These are phyloP conservation scores for Nicotiana tabacum DNA, from an alignment of 257 asterid species.

Conservation along the genomic window DNA sequence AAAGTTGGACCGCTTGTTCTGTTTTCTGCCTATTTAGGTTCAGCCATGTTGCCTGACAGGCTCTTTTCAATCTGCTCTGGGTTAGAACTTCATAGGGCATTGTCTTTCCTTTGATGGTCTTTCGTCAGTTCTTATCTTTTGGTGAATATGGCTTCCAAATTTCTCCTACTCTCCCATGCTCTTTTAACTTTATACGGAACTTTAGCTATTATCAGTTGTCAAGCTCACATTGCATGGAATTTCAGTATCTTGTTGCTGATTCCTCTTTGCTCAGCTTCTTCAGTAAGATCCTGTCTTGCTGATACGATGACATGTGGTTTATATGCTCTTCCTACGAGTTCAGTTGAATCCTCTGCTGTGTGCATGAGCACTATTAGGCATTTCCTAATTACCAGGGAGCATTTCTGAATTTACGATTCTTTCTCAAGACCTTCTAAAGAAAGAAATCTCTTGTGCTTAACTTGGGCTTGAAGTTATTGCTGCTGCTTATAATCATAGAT, in stretches of 20 bases:
- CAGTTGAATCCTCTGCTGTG: not conserved
- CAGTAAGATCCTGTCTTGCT: conserved; percentile 6
- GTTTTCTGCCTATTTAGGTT: conserved; percentile 29
- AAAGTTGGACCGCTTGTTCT: conserved; percentile 24
- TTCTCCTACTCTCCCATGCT: conserved; percentile 16
- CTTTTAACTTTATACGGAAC: not conserved
- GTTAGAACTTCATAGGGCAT: conserved; percentile 33
- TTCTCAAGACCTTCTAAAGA: not conserved
- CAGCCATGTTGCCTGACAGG: conserved; percentile 33
- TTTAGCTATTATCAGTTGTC: conserved; percentile 2
- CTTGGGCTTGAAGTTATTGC: not conserved
- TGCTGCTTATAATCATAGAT: not conserved
- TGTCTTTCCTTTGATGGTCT: conserved; percentile 37
- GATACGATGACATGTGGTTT: not conserved
- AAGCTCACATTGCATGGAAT: conserved; percentile 6
- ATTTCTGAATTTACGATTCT: not conserved
- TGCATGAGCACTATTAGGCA: not conserved
- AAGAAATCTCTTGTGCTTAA: not conserved
- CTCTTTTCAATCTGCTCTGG: conserved; percentile 32
- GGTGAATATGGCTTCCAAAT: conserved; percentile 16
- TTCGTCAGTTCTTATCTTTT: conserved; percentile 17
- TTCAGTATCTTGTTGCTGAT: conserved; percentile 6
- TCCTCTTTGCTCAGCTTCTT: conserved; percentile 6
- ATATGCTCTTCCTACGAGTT: not conserved
- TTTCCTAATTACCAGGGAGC: not conserved